Conservation (phyloP, 1,284 basidiomycete species). For the Singerocomus rubriflavus region DNA sequence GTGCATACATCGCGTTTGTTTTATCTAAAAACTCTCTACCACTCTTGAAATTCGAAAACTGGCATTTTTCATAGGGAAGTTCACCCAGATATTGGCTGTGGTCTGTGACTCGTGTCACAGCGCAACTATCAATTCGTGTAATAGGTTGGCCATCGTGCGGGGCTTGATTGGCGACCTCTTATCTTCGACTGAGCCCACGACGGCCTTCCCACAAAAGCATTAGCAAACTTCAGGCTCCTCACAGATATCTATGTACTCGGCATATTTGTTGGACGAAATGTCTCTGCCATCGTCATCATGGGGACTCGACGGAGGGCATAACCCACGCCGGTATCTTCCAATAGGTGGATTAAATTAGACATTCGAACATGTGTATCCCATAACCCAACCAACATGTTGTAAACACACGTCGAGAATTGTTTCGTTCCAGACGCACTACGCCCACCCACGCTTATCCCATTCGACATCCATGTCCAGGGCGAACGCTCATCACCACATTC, state of each 20-base stretch:
- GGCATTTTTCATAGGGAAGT: not conserved
- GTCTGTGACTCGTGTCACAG: too few species aligned
- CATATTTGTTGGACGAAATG: not conserved
- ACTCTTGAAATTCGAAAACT: not conserved
- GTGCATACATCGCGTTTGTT: not conserved
- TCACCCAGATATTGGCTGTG: not conserved
- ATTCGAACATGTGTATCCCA: not conserved
- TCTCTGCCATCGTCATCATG: not conserved
- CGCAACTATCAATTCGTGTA: not conserved
- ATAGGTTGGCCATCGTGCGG: not conserved
- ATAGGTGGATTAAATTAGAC: constrained; percentile 1
- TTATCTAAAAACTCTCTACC: not conserved
- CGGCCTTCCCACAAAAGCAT: not conserved
- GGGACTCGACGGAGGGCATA: not conserved
- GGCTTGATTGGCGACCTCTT: too few species aligned
- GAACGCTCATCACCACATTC: not conserved
- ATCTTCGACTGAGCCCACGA: too few species aligned
- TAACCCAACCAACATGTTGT: not conserved
- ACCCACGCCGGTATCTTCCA: not conserved
- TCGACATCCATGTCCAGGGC: not conserved
- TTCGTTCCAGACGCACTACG: not conserved
- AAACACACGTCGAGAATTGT: not conserved
- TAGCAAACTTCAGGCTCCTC: not conserved
- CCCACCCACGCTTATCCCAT: not conserved
- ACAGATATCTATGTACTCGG: not conserved